Evolutionary conservation across 179 eudicot genomes (phyloP), one percentile per base, ranked within the genome.

Genomic region (Dionaea muscipula): DNA sequence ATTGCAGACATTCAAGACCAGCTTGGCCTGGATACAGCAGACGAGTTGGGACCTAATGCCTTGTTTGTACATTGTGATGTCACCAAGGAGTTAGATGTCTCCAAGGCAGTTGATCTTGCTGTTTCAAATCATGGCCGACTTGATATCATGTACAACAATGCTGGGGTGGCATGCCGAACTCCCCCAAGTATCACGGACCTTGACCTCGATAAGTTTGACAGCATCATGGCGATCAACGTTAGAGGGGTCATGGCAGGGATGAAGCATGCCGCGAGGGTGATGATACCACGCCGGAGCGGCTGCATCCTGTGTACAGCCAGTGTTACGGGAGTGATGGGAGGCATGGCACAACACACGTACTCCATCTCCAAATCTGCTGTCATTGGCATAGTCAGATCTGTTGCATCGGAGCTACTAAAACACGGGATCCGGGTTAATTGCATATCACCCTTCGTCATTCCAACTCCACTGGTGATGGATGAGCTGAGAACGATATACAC

Each of bases 131-230:
- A 65, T 62, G 82, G 88, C 11, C 79, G 65, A 7, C 80, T 88
- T 2, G 93, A 88, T 67, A 83, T 88, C 67, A 81, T 88, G 88
- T 88, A 78, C 73, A 85, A 83, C 67, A 88, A 88, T 53, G 96
- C 82, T 28, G 95, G 97, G 6, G 55, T 89, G 4, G 78, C 95
- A 0, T 68, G 83, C 62, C 68, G 51, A 11, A 69, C 86, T 1
- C 59, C 80, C 4, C 81, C 69, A 0, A 71, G 76, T 75, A 89
- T 89, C 6, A 47, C 23, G 0, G 81, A 89, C 22, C 80, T 89
- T 4, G 81, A 89, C 66, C 74, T 85, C 0, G 65, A 57, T 0
- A 41, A 26, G 11, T 89, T 81, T 27, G 97, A 89, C 54, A 74
- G 64, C 0, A 80, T 79, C 53, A 81, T 89, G 84, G 72, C 77